Conservation (phyloP, 2,329 filamentous ascomycete species). For the Pezicula rhizophila region DNA sequence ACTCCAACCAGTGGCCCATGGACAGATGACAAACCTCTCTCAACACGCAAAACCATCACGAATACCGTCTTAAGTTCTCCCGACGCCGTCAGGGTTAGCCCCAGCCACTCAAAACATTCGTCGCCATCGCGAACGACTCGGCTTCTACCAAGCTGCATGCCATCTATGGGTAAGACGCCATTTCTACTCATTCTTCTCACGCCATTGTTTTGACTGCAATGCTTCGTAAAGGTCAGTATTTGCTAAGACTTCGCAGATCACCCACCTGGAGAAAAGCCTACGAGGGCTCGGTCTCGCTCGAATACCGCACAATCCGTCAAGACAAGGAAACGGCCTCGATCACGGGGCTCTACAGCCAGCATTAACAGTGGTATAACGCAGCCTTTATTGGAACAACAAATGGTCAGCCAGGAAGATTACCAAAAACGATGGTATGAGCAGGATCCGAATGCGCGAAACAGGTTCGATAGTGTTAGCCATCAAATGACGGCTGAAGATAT, state of each 20-base stretch:
- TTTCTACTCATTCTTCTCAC: not conserved
- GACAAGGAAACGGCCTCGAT: conserved; percentile 36
- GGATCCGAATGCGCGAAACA: conserved; percentile 22
- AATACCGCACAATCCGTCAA: conserved; percentile 37
- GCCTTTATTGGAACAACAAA: conserved; percentile 24
- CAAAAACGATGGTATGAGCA: conserved; percentile 28
- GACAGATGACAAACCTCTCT: too few species aligned
- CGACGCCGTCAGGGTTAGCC: too few species aligned
- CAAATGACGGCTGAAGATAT: conserved; percentile 52
- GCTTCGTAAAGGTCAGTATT: not conserved
- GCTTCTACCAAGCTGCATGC: conserved; percentile 8
- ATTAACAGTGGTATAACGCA: conserved; percentile 30
- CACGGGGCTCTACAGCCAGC: conserved; percentile 42
- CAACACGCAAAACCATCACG: too few species aligned
- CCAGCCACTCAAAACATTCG: too few species aligned
- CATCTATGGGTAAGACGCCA: conserved; percentile 22
- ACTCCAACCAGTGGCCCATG: too few species aligned
- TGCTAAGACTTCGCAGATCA: conserved; percentile 23
- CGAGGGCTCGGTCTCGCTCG: conserved; percentile 36
- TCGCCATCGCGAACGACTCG: conserved; percentile 5
- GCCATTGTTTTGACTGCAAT: not conserved
- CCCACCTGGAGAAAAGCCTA: conserved; percentile 27
- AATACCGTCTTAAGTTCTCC: too few species aligned
- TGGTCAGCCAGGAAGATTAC: conserved; percentile 19
- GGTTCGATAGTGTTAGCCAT: conserved; percentile 21